These are phyloP conservation scores for Lecanicillium sp. DNA, from an alignment of 2,329 filamentous ascomycete species.

Conservation along the genomic window DNA sequence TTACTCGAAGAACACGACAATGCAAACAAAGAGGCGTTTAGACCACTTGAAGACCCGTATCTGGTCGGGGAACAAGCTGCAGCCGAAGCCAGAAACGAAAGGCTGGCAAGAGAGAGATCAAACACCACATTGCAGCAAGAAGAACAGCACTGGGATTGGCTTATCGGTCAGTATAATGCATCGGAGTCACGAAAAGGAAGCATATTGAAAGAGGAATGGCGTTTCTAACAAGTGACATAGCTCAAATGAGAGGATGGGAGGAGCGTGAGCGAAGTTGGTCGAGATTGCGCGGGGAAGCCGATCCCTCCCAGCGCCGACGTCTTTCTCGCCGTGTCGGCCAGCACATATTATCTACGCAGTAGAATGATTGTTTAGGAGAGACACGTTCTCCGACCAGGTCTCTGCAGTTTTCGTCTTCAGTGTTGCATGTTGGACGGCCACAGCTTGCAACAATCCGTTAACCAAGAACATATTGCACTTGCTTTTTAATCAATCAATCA, in stretches of 20 bases:
- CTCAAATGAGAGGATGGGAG: slow-evolving; percentile 45
- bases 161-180: slow-evolving; percentile 42
- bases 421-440: too few relatives aligned
- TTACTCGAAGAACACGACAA: not conserved
- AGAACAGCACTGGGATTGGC: slow-evolving; percentile 56
- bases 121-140: slow-evolving; percentile 51
- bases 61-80: slow-evolving; percentile 63
- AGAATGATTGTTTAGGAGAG: too few relatives aligned
- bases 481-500: too few relatives aligned
- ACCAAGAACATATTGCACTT: too few relatives aligned
- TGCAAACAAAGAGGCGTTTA: slow-evolving; percentile 21
- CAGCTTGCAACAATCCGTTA: too few relatives aligned
- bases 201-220: too few relatives aligned
- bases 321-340: slow-evolving; percentile 11
- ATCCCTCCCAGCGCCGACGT: slow-evolving; percentile 22
- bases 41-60: slow-evolving; percentile 60
- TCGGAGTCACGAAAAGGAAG: not conserved
- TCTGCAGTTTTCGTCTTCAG: too few relatives aligned
- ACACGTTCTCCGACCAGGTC: too few relatives aligned
- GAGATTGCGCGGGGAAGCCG: slow-evolving; percentile 32
- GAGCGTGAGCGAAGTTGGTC: slow-evolving; percentile 45
- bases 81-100: slow-evolving; percentile 47
- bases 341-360: slow-evolving; percentile 8
- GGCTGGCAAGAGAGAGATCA: slow-evolving; percentile 50
- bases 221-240: slow-evolving; percentile 27